Conservation (phyloP, 805 yeast species). For the Metschnikowia gruessii region DNA sequence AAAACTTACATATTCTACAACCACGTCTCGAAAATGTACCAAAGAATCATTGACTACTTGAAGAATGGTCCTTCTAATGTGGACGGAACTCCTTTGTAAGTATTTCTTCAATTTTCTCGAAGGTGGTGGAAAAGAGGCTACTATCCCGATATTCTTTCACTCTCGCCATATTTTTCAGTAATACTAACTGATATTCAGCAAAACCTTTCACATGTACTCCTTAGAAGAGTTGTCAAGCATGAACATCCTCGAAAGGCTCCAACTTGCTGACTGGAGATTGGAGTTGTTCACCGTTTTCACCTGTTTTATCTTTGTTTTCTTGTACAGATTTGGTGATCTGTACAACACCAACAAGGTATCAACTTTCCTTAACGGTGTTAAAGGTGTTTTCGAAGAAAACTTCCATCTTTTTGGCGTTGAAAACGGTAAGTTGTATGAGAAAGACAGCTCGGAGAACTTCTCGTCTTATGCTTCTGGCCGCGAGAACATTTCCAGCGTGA, state of each 20-base stretch:
- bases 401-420: constrained; percentile 76
- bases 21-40: constrained; percentile 13
- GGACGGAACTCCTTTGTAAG: constrained; percentile 22
- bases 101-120: background rate
- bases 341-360: constrained; percentile 57
- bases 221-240: constrained; percentile 55
- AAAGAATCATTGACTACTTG: constrained; percentile 15
- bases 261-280: constrained; percentile 69
- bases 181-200: constrained; percentile 14
- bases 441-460: constrained; percentile 62
- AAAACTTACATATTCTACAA: background rate
- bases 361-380: constrained; percentile 48
- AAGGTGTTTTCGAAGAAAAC: constrained; percentile 56
- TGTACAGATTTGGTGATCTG: constrained; percentile 57
- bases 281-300: constrained; percentile 59
- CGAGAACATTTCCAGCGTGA: constrained; percentile 62
- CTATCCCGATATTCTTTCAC: background rate
- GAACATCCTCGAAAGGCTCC: constrained; percentile 57
- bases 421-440: constrained; percentile 44
- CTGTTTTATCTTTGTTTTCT: constrained; percentile 45
- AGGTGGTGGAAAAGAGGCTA: background rate
- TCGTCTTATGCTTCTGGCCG: constrained; percentile 88
- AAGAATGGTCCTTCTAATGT: constrained; percentile 18
- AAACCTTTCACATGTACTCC: constrained; percentile 28
- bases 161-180: background rate